Evolutionary conservation across 2,329 filamentous ascomycete species (phyloP), one percentile per base, ranked within the genome.

Genomic region (Pseudofabraea citricarpa): DNA sequence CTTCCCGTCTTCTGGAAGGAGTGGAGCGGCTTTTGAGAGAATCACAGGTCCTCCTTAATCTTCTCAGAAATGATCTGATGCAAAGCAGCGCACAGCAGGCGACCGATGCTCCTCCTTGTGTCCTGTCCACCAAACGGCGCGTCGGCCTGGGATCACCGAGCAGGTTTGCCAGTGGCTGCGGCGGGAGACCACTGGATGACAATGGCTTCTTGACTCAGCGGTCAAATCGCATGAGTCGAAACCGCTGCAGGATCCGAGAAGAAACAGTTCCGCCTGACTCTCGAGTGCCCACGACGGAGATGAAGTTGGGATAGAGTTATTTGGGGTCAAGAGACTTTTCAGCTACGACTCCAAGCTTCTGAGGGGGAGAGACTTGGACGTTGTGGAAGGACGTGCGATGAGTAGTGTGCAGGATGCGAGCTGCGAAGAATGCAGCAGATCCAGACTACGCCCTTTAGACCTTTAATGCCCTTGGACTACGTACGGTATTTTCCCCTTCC

Each of bases 271-370:
- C n/a, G n/a, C n/a, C n/a, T n/a, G n/a, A n/a, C n/a, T n/a, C n/a
- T n/a, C n/a, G n/a, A n/a, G 32, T 12, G 18, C 32, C n/a, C 35
- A 15, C 18, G 19, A 6, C 19, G 19, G 7, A 29, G 44, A 36
- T 52, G 50, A 50, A 32, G 52, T 51, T 46, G 43, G 46, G 45
- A 52, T 51, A 52, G 33, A 51, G 46, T 50, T 52, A 43, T 35
- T 35, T 13, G 40, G 23, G 26, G 36, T 47, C 40, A 36, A 37
- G 37, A 37, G 23, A 43, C 26, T 40, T 33, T n/a, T 38, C 41
- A 46, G 39, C 36, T 41, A 40, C 40, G 37, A 41, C 35, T 44
- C 41, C 36, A 46, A 44, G 38, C 43, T 39, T 49, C 41, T 39
- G 41, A 29, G 26, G 26, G 36, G 26, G 36, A 23, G 15, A 24